Evolutionary conservation across 352 stramenopile species (phyloP).

Genomic region (Globisporangium mamillatum): DNA sequence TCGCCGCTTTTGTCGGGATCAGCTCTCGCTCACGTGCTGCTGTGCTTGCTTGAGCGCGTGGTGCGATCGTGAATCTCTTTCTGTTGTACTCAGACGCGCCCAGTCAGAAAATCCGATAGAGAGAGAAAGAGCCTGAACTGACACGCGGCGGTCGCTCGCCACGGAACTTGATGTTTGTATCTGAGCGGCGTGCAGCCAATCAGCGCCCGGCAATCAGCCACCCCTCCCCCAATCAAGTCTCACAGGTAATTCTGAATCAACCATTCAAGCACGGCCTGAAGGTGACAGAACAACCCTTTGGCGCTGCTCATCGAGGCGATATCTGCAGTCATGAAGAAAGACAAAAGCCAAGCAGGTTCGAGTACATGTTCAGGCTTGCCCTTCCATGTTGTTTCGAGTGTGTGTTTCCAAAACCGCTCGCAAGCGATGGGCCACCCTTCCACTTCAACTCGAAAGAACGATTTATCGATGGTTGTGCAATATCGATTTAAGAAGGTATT

Average conservation of each 20-base stretch:
- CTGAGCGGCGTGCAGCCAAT: constrained; percentile 4
- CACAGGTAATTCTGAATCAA: constrained; percentile 5
- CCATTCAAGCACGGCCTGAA: neutral
- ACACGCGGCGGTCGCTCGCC: constrained; percentile 10
- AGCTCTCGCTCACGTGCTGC: neutral
- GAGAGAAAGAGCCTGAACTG: neutral
- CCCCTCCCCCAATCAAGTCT: neutral
- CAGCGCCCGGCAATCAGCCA: neutral
- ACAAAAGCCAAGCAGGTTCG: too few relatives aligned
- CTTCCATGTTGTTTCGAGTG: neutral
- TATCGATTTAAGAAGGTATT: neutral
- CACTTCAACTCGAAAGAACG: neutral
- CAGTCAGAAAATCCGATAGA: neutral
- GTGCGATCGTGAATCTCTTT: constrained; percentile 7
- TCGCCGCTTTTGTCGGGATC: neutral
- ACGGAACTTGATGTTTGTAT: constrained; percentile 10
- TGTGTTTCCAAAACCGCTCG: neutral
- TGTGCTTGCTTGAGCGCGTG: neutral
- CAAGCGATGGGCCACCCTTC: neutral
- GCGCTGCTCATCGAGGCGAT: neutral
- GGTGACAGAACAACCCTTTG: neutral
- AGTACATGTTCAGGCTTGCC: neutral
- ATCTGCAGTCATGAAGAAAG: neutral
- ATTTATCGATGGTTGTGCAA: neutral
- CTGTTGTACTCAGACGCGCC: neutral